Evolutionary conservation across 2,329 filamentous ascomycete genomes (phyloP).

Genomic region (Colletotrichum chlorophyti): DNA sequence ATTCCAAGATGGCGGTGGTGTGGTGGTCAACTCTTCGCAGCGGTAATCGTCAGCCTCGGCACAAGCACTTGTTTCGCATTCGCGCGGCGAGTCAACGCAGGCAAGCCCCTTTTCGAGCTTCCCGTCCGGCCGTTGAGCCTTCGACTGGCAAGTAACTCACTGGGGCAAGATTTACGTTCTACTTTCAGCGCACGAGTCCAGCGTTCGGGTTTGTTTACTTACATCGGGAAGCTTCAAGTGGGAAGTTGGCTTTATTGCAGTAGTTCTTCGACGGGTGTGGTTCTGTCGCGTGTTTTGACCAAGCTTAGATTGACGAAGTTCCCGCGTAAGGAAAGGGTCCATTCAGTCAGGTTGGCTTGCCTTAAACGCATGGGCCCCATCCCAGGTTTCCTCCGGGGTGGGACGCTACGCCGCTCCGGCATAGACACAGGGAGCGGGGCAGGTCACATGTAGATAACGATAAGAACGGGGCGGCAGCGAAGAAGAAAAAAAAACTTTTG

Average conservation of each 20-base stretch:
- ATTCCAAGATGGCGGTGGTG: too few species aligned
- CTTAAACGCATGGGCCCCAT: slow-evolving; percentile 16
- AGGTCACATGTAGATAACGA: slow-evolving; percentile 31
- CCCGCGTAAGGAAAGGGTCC: slow-evolving; percentile 13
- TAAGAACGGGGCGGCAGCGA: slow-evolving; percentile 3
- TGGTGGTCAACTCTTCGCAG: neutral
- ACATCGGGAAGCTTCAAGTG: neutral
- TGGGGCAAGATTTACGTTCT: neutral
- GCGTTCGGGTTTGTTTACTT: neutral
- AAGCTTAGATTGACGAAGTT: slow-evolving; percentile 10
- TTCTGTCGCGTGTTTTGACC: slow-evolving; percentile 21
- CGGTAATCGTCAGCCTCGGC: slow-evolving; percentile 4
- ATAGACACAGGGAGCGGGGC: slow-evolving; percentile 10
- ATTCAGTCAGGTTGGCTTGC: slow-evolving; percentile 21
- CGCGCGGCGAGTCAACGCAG: neutral
- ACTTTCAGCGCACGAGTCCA: neutral
- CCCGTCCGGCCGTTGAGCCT: neutral
- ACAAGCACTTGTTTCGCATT: neutral
- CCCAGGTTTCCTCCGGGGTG: slow-evolving; percentile 1
- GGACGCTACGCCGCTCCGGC: neutral
- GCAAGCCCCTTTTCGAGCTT: slow-evolving; percentile 10
- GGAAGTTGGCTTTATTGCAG: neutral
- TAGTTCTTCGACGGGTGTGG: neutral
- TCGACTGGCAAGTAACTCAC: slow-evolving; percentile 9
- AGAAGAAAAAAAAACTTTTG: slow-evolving; percentile 29